Evolutionary conservation across 2,329 filamentous ascomycete genomes (phyloP).

Genomic region (Exophiala spinifera): DNA sequence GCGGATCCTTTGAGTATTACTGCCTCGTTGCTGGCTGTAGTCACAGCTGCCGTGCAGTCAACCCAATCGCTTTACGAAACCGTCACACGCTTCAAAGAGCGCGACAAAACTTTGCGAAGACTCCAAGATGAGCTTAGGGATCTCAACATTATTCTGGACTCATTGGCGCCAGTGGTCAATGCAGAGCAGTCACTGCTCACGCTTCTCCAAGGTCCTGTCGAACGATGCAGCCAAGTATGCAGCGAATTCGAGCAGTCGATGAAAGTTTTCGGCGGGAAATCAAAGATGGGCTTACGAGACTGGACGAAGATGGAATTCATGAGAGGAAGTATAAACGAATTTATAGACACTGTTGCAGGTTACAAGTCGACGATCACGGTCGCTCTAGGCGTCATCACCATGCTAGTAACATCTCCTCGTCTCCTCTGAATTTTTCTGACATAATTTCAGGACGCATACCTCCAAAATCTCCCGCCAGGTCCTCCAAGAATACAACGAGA

Average conservation of each 20-base stretch:
- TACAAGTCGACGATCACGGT: slow-evolving; percentile 43
- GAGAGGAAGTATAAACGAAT: slow-evolving; percentile 41
- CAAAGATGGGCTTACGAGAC: slow-evolving; percentile 37
- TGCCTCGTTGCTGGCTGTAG: slow-evolving; percentile 34
- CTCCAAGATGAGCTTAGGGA: slow-evolving; percentile 37
- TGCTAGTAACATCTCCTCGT: slow-evolving; percentile 30
- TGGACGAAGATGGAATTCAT: slow-evolving; percentile 44
- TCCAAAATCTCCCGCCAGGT: too few relatives aligned
- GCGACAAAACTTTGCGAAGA: slow-evolving; percentile 36
- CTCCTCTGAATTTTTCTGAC: too few relatives aligned
- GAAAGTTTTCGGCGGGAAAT: slow-evolving; percentile 36
- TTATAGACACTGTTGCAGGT: slow-evolving; percentile 38
- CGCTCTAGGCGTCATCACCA: slow-evolving; percentile 37
- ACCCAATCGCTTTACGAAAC: slow-evolving; percentile 35
- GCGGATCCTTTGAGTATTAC: slow-evolving; percentile 37
- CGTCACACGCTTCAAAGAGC: slow-evolving; percentile 36
- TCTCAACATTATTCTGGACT: slow-evolving; percentile 17
- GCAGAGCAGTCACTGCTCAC: slow-evolving; percentile 30
- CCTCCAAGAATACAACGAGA: slow-evolving; percentile 37
- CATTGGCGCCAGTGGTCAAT: slow-evolving; percentile 29
- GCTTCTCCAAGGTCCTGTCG: slow-evolving; percentile 38
- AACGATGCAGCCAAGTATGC: slow-evolving; percentile 38
- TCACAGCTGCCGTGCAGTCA: slow-evolving; percentile 37
- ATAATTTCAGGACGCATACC: too few relatives aligned
- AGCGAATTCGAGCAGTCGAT: slow-evolving; percentile 20